Conservation (phyloP, 2,329 filamentous ascomycete genomes). For the Claviceps cyperi region DNA sequence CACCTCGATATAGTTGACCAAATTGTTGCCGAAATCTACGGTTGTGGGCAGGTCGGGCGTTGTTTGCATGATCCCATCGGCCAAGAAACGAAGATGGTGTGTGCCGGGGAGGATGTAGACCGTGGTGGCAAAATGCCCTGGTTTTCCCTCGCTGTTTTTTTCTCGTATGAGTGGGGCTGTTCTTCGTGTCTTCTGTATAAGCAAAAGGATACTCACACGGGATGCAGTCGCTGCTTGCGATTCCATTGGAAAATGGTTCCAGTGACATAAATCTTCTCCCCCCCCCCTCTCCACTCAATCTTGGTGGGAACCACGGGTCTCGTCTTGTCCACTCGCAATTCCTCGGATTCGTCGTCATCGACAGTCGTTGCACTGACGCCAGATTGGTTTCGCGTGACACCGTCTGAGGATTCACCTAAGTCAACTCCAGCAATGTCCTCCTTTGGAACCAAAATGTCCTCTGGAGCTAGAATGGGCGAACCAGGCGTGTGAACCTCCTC, state of each 20-base stretch:
- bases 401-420: slow-evolving; percentile 33
- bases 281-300: slow-evolving; percentile 72
- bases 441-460: slow-evolving; percentile 12
- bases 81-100: slow-evolving; percentile 91
- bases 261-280: slow-evolving; percentile 88
- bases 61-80: slow-evolving; percentile 85
- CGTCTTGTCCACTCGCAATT: slow-evolving; percentile 59
- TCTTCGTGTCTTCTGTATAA: not conserved
- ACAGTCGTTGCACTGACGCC: slow-evolving; percentile 47
- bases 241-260: slow-evolving; percentile 98
- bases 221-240: slow-evolving; percentile 76
- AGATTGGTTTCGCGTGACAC: slow-evolving; percentile 39
- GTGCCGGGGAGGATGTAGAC: slow-evolving; percentile 83
- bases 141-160: slow-evolving; percentile 32
- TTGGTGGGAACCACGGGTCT: slow-evolving; percentile 68
- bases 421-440: slow-evolving; percentile 32
- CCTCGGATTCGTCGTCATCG: slow-evolving; percentile 68
- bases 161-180: not conserved
- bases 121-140: slow-evolving; percentile 57
- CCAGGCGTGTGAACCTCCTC: slow-evolving; percentile 82
- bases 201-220: slow-evolving; percentile 50
- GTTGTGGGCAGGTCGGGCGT: slow-evolving; percentile 80
- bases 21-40: slow-evolving; percentile 92
- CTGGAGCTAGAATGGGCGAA: slow-evolving; percentile 70
- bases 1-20: slow-evolving; percentile 97